Conservation (phyloP, 345 rosid species). For the Rhodamnia rubescens region DNA sequence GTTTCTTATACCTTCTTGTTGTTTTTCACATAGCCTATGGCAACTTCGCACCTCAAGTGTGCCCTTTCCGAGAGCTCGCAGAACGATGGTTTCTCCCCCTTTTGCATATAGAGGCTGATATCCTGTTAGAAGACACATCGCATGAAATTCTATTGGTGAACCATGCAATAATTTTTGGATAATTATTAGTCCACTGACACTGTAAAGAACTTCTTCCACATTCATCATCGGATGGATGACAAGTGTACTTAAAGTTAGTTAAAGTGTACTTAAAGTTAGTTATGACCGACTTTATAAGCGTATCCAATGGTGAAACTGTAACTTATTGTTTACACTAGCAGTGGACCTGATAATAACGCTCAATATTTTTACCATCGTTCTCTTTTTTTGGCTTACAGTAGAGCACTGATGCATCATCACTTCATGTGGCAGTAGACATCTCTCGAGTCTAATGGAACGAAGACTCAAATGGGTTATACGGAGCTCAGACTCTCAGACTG, state of each 20-base stretch:
- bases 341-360: background rate
- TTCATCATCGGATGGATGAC: background rate
- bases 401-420: background rate
- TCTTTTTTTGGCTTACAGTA: background rate
- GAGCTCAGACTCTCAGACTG: background rate
- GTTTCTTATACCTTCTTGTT: slow-evolving; percentile 34
- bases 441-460: background rate
- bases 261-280: background rate
- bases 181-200: background rate
- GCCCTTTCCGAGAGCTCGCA: slow-evolving; percentile 75
- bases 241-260: background rate
- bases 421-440: background rate
- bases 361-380: background rate
- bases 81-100: slow-evolving; percentile 83
- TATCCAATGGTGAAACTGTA: background rate
- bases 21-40: slow-evolving; percentile 77
- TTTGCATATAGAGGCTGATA: slow-evolving; percentile 61
- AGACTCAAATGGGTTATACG: background rate
- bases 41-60: slow-evolving; percentile 65
- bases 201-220: background rate
- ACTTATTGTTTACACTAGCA: background rate
- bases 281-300: background rate
- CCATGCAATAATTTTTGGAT: background rate
- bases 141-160: background rate
- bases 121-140: slow-evolving; percentile 28